Evolutionary conservation across 805 yeast species (phyloP), one percentile per base, ranked within the genome.

Genomic region (Metschnikowia lachancei): DNA sequence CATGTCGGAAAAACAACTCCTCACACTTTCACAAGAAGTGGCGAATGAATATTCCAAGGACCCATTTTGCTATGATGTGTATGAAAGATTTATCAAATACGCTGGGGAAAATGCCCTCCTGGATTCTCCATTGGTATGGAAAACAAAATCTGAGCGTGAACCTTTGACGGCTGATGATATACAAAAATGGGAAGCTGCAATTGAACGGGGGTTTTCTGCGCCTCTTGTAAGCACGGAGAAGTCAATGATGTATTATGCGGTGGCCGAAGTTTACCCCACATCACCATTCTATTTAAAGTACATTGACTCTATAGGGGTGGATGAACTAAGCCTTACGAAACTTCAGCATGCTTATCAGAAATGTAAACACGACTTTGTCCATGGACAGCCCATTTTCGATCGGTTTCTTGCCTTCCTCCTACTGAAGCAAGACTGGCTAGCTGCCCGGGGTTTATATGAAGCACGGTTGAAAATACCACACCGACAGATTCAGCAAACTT

Each of bases 381-480:
- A 54, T 8, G 50, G 64, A 32, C 41, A 54, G 22, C 28, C 19
- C 6, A 40, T 68, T 2, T 66, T 71, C 62, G 37, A 50, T 5
- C 30, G 46, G 3, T 46, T 60, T 4, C 24, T 57, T 5, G 36
- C 45, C 5, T n/a, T 31, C 22, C 29, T 50, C 11, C 24, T 10
- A 1, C 42, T 39, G 22, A 47, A 41, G 11, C 43, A 42, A 1
- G 44, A 52, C n/a, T 50, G 62, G 31, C 58, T 59, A 13, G 39
- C 38, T 14, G 31, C 63, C 4, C 55, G 61, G 34, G 49, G 46
- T 7, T 39, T 65, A 4, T 62, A 66, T 56, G 41, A 64, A 4
- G 53, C 61, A 22, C 58, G 77, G 33, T 55, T 80, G 4, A 33
- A 53, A 1, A 51, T 56, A 9, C 82, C 82, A 0, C 81, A 77